phyloP scores from a whole-genome alignment of 2,329 filamentous ascomycete species.

The Aspergillus sp. region DNA sequence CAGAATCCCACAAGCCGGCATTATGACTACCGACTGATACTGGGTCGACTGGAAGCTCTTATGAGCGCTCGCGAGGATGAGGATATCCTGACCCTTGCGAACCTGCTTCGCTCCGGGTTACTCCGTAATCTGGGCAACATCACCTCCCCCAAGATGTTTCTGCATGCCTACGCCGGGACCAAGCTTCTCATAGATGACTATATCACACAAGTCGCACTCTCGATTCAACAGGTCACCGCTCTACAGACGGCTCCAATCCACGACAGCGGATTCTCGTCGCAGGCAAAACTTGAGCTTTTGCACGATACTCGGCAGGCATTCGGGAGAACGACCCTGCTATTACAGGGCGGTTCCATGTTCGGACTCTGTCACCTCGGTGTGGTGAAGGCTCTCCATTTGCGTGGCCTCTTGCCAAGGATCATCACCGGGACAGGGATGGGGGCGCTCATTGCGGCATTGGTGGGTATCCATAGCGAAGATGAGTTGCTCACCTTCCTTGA shows the following conservation, averaged over 20 bases:
- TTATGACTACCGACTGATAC: conserved; percentile 85
- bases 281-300: conserved; percentile 81
- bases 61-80: conserved; percentile 68
- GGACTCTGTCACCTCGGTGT: conserved; percentile 88
- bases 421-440: conserved; percentile 90
- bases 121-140: conserved; percentile 92
- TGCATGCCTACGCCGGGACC: conserved; percentile 81
- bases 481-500: conserved; percentile 76
- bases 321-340: conserved; percentile 78
- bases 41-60: conserved; percentile 72
- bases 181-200: conserved; percentile 92
- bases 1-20: conserved; percentile 76
- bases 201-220: conserved; percentile 77
- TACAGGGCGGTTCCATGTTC: conserved; percentile 90
- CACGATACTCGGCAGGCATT: conserved; percentile 87
- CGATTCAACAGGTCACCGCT: conserved; percentile 73
- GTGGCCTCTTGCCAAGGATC: conserved; percentile 80
- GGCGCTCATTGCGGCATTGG: conserved; percentile 82
- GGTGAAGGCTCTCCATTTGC: conserved; percentile 80
- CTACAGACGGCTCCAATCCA: conserved; percentile 61
- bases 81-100: conserved; percentile 74
- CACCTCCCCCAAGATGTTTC: conserved; percentile 77
- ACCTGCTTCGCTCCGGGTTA: conserved; percentile 73
- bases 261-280: conserved; percentile 62
- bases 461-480: conserved; percentile 83